phyloP scores from a whole-genome alignment of 805 yeast genomes.

The Scheffersomyces spartinae region DNA sequence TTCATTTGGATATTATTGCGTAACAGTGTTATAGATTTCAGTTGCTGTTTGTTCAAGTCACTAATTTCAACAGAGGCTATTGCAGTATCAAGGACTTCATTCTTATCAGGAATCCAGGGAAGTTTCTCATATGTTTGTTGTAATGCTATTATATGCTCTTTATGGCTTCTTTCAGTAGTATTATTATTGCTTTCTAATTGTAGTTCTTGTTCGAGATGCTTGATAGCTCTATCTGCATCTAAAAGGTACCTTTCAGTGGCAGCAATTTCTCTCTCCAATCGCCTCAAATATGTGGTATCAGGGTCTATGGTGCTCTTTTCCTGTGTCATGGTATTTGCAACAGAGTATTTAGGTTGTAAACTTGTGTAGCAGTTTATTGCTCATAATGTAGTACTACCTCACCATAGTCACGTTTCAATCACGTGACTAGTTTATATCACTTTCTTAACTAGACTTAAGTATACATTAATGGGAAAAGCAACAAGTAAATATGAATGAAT shows the following conservation, averaged over 20 bases:
- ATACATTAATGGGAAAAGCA: too few relatives aligned
- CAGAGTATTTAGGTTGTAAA: too few relatives aligned
- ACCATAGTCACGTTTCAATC: too few relatives aligned
- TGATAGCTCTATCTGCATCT: constrained; percentile 13
- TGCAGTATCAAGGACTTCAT: constrained; percentile 17
- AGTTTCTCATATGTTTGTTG: constrained; percentile 9
- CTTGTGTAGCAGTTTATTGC: too few relatives aligned
- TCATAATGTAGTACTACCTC: too few relatives aligned
- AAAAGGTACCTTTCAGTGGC: constrained; percentile 7
- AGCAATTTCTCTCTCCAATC: constrained; percentile 10
- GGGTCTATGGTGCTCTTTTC: neutral
- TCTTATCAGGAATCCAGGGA: constrained; percentile 15
- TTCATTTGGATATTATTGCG: too few relatives aligned
- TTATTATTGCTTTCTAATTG: neutral
- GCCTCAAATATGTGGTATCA: constrained; percentile 6
- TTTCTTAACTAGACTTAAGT: too few relatives aligned
- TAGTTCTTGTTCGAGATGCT: constrained; percentile 3
- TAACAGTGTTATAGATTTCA: too few relatives aligned
- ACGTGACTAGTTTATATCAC: too few relatives aligned
- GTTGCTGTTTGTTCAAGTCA: constrained; percentile 4
- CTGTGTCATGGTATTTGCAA: too few relatives aligned
- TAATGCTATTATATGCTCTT: constrained; percentile 10
- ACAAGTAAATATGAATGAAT: too few relatives aligned
- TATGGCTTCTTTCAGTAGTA: too few relatives aligned
- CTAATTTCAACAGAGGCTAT: constrained; percentile 9